Evolutionary conservation across 768 basidiomycete genomes (phyloP), one percentile per base, ranked within the genome.

Genomic region (Amanita pallidorosea): DNA sequence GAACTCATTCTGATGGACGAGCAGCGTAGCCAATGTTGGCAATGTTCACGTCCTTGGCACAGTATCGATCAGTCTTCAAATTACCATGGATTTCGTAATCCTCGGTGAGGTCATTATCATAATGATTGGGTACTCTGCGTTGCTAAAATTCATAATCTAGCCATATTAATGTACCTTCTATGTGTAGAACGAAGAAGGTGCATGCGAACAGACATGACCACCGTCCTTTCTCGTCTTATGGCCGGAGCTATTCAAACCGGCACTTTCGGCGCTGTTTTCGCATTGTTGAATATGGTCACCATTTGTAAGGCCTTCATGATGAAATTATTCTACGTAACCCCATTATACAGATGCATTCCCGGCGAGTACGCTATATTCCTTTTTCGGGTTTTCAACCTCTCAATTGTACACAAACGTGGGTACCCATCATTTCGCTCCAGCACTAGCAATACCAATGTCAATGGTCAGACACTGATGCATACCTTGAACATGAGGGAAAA

Each of bases 351-450:
- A 35, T 36, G 38, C 34, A 9, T 18, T 37, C 3, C 49, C 47
- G 18, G 23, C 34, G 13, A 51, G 43, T 15, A 43, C 54, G 17
- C 22, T 56, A 12, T 51, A 46, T 22, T 17, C 29, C 7, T 45
- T 54, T 41, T 56, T 56, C 25, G 45, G 34, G 8, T 47, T 54
- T 23, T 45, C 55, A 8, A 41, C 54, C 4, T 37, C 54, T 5
- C 49, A 53, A 2, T 51, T 53, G 7, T 56, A 56, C 25, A 56
- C 55, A 7, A 51, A 38, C 35, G 55, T 54, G 46, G 31, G 55
- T 27, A 17, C 15, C 8, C 8, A n/a, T 9, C 7, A n/a, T 31
- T 31, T 34, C 11, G 11, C 18, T 3, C 17, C 12, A 3, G 15
- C 1, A 15, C 17, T 11, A 15, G n/a, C 29, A 11, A 25, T 36